A percentile compares a stretch with the other conserved stretches of the same genome.
These are phyloP conservation scores for Pulveroboletus sp. DNA, from an alignment of 768 basidiomycete genomes.

Conservation along the genomic window DNA sequence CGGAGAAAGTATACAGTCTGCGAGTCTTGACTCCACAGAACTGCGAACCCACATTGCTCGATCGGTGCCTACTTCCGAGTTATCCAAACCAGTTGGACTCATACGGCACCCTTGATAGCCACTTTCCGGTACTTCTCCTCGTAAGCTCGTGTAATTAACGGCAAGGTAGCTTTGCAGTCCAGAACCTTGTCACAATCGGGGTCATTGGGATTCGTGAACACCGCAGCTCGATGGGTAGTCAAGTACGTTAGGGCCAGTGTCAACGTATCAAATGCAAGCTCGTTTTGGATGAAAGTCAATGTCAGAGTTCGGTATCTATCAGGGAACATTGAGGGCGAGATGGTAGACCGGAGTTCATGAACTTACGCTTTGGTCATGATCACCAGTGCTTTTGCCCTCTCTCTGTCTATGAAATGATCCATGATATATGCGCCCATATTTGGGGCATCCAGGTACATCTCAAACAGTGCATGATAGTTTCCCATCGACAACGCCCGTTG, in stretches of 20 bases:
- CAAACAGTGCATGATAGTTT: constrained; percentile 93
- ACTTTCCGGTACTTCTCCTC: constrained; percentile 85
- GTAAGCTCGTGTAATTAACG: constrained; percentile 58
- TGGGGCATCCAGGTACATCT: constrained; percentile 76
- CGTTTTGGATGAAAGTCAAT: constrained; percentile 72
- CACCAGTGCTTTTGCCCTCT: constrained; percentile 81
- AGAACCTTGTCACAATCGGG: constrained; percentile 62
- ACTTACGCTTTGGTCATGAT: constrained; percentile 93
- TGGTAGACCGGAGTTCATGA: background rate
- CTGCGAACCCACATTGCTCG: constrained; percentile 3
- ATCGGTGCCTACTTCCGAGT: constrained; percentile 4
- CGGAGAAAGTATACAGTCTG: constrained; percentile 9
- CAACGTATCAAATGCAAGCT: constrained; percentile 79
- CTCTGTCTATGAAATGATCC: constrained; percentile 96
- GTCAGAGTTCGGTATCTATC: constrained; percentile 80
- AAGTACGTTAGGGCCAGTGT: constrained; percentile 69
- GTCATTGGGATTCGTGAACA: constrained; percentile 62
- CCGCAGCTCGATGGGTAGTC: constrained; percentile 59
- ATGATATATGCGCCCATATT: constrained; percentile 99
- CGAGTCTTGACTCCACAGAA: constrained; percentile 14
- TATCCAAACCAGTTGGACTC: constrained; percentile 16
- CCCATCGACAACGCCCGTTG: constrained; percentile 87
- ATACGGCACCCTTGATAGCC: constrained; percentile 91
- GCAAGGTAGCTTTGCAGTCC: constrained; percentile 66
- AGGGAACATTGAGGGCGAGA: background rate